A percentile compares a stretch with the other conserved stretches of the same genome.
Conservation (phyloP, 441 rosid species). For the Cnidoscolus chayamansa region DNA sequence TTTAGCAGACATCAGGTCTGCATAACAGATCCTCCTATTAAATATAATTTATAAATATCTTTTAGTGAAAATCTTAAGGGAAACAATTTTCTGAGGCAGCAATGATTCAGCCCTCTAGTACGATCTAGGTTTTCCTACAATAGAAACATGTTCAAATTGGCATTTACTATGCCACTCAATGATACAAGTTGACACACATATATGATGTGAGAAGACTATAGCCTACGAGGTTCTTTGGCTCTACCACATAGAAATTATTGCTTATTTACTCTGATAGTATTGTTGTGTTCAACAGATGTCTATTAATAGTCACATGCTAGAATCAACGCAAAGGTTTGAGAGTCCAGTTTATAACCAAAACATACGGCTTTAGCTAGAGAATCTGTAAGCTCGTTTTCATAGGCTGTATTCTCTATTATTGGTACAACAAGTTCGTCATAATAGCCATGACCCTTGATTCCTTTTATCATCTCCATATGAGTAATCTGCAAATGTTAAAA, state of each 20-base stretch:
- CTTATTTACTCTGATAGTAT: not conserved
- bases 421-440: conserved; percentile 93
- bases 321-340: not conserved
- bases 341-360: conserved; percentile 15
- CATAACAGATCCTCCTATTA: not conserved
- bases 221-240: not conserved
- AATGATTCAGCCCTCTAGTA: not conserved
- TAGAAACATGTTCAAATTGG: conserved; percentile 1
- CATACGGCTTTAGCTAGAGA: conserved; percentile 86
- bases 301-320: not conserved
- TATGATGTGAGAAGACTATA: not conserved
- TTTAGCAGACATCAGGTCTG: no score
- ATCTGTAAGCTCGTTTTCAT: conserved; percentile 85
- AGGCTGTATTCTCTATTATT: conserved; percentile 92
- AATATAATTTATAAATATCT: conserved; percentile 6
- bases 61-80: not conserved
- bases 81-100: not conserved
- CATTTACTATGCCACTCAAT: not conserved
- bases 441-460: conserved; percentile 95
- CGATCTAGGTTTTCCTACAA: conserved; percentile 7
- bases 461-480: conserved; percentile 99
- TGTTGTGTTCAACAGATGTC: not conserved
- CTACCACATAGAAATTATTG: not conserved
- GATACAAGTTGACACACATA: not conserved
- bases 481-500: conserved; percentile 53